Conservation (phyloP, 352 stramenopile genomes). For the Phytophthora agathidicida region DNA sequence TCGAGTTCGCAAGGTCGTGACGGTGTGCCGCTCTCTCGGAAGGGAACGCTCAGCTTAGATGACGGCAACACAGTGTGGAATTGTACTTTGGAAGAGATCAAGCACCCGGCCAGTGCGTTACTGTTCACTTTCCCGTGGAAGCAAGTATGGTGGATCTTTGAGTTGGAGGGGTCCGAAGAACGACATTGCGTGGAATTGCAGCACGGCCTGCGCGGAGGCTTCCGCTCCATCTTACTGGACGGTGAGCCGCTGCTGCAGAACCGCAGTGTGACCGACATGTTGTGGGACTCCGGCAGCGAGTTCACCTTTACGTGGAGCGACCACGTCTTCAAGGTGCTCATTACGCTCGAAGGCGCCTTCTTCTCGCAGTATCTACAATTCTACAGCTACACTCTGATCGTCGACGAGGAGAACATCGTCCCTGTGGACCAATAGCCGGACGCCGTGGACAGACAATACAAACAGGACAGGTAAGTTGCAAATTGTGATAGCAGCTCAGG, state of each 20-base stretch:
- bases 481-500: conserved; percentile 9
- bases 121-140: conserved; percentile 90
- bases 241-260: conserved; percentile 71
- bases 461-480: neutral
- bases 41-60: conserved; percentile 52
- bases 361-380: conserved; percentile 88
- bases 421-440: conserved; percentile 44
- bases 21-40: conserved; percentile 66
- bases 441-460: too few relatives aligned
- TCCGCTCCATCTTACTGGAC: conserved; percentile 75
- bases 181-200: conserved; percentile 78
- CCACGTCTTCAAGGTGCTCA: conserved; percentile 79
- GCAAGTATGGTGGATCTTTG: conserved; percentile 87
- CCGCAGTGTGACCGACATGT: conserved; percentile 69
- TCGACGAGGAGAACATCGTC: conserved; percentile 78
- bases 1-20: conserved; percentile 77
- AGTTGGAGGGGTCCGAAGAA: conserved; percentile 54
- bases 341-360: conserved; percentile 80
- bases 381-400: conserved; percentile 81
- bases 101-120: conserved; percentile 75
- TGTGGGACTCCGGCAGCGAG: conserved; percentile 83
- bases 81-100: conserved; percentile 83
- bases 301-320: conserved; percentile 69
- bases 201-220: conserved; percentile 77
- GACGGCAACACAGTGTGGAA: conserved; percentile 60